Evolutionary conservation across 2,329 filamentous ascomycete species (phyloP), one percentile per base, ranked within the genome.

Genomic region (Teratosphaeriaceae sp.): DNA sequence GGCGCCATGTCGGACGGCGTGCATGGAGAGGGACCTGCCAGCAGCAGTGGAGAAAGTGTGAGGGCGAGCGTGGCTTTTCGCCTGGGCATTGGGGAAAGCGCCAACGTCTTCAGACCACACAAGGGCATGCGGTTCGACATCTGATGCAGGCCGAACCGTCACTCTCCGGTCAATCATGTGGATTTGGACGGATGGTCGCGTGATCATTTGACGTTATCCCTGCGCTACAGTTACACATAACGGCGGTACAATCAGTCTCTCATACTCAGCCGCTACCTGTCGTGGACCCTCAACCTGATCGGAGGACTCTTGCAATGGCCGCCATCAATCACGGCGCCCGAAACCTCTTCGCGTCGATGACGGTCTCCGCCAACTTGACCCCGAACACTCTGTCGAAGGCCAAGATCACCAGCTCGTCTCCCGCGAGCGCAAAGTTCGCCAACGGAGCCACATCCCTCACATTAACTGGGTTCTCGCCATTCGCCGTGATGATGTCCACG

Each of bases 1-100:
- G 42, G 42, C n/a, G 26, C 18, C 18, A 16, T 41, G 2, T 13
- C 20, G 8, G 39, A 41, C 16, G n/a, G n/a, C n/a, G n/a, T n/a
- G n/a, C n/a, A n/a, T n/a, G n/a, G n/a, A 22, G 6, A n/a, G 9
- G 9, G 9, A 36, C 7, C 5, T 31, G 8, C 15, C 16, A 31
- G 16, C 15, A 31, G 29, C 29, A n/a, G 16, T 31, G 29, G n/a
- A n/a, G 16, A 8, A 5, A 6, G 15, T 9, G 11, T 11, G 5
- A 7, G 15, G 8, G 29, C 8, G 6, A 31, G 15, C 16, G 29
- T n/a, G n/a, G 6, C 7, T 11, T 31, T 9, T n/a, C 29, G 29
- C 9, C 29, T 31, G 11, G 29, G 29, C 15, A 31, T 31, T 16
- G 29, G 8, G 15, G 29, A 31, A n/a, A 31, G n/a, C 7, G 8